Conservation (phyloP, 371 early-diverging fungal genomes). For the Actinomortierella ambigua region DNA sequence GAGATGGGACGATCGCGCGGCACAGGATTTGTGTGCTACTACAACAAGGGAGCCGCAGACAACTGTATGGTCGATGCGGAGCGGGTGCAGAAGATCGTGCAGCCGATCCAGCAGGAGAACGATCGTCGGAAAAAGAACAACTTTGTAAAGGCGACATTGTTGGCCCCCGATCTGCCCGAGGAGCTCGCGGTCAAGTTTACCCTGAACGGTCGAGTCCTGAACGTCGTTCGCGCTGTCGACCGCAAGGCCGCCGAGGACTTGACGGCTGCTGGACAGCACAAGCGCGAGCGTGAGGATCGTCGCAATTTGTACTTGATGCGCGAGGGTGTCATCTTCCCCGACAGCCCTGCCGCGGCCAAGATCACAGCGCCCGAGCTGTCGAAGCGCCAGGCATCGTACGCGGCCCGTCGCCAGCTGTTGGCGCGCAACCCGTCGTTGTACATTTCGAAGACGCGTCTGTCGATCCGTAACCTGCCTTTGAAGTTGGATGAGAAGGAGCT, state of each 20-base stretch:
- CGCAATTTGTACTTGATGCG: slow-evolving; percentile 78
- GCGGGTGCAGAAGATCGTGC: slow-evolving; percentile 51
- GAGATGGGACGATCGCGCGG: slow-evolving; percentile 85
- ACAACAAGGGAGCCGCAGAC: slow-evolving; percentile 72
- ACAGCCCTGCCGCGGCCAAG: slow-evolving; percentile 77
- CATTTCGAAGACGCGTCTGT: slow-evolving; percentile 87
- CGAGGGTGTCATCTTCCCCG: slow-evolving; percentile 84
- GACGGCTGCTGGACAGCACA: slow-evolving; percentile 61
- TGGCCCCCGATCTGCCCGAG: slow-evolving; percentile 70
- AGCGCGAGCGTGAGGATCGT: slow-evolving; percentile 76
- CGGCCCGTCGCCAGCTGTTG: slow-evolving; percentile 77
- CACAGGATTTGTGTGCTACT: slow-evolving; percentile 92
- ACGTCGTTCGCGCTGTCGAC: slow-evolving; percentile 81
- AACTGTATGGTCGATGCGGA: slow-evolving; percentile 72
- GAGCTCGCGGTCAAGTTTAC: slow-evolving; percentile 68
- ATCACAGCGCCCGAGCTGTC: slow-evolving; percentile 75
- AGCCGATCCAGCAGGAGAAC: slow-evolving; percentile 28
- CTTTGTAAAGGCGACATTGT: slow-evolving; percentile 58
- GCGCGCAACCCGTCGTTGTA: slow-evolving; percentile 85
- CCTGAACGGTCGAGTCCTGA: slow-evolving; percentile 82
- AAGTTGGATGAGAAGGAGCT: slow-evolving; percentile 75
- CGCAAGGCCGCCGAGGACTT: slow-evolving; percentile 72
- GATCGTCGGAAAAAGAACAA: slow-evolving; percentile 53
- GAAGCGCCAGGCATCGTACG: slow-evolving; percentile 79
- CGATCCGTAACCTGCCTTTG: slow-evolving; percentile 82